A percentile compares a stretch with the other conserved stretches of the same genome.
These are phyloP conservation scores for Peronospora belbahrii DNA, from an alignment of 352 stramenopile genomes.

Conservation along the genomic window DNA sequence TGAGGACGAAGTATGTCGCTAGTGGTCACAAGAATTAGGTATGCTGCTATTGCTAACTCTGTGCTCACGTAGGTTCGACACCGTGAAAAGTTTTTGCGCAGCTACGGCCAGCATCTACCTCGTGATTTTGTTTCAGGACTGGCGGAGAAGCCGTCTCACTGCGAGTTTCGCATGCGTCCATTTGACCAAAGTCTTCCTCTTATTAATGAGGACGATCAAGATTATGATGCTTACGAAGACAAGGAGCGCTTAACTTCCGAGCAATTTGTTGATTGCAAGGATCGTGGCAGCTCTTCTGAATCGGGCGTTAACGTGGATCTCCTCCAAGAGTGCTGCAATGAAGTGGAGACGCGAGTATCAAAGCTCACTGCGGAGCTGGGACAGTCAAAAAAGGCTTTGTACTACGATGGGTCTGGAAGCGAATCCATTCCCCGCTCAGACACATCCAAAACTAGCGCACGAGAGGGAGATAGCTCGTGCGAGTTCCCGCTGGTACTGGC, in stretches of 20 bases:
- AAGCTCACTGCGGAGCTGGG: constrained; percentile 64
- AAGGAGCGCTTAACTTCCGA: constrained; percentile 23
- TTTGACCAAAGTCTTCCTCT: constrained; percentile 78
- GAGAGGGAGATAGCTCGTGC: constrained; percentile 61
- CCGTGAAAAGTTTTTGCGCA: constrained; percentile 66
- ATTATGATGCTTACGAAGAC: constrained; percentile 24
- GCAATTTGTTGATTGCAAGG: constrained; percentile 28
- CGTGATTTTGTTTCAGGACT: constrained; percentile 76
- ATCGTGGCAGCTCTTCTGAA: constrained; percentile 13
- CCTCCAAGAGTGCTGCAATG: constrained; percentile 60
- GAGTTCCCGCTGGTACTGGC: constrained; percentile 80
- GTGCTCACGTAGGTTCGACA: constrained; percentile 39
- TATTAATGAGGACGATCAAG: constrained; percentile 37
- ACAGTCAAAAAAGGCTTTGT: constrained; percentile 63
- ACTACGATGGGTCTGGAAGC: constrained; percentile 60
- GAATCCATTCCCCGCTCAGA: constrained; percentile 60
- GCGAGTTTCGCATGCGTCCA: constrained; percentile 80
- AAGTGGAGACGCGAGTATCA: constrained; percentile 53
- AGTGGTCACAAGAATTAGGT: neutral
- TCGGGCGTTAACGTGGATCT: constrained; percentile 35
- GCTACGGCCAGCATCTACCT: constrained; percentile 72
- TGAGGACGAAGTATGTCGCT: constrained; percentile 53
- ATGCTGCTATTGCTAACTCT: constrained; percentile 8
- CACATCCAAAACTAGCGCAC: constrained; percentile 57
- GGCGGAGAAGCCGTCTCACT: constrained; percentile 83